A percentile compares a stretch with the other conserved stretches of the same genome.
These are phyloP conservation scores for Apium graveolens DNA, from an alignment of 129 eudicot genomes.

Conservation along the genomic window DNA sequence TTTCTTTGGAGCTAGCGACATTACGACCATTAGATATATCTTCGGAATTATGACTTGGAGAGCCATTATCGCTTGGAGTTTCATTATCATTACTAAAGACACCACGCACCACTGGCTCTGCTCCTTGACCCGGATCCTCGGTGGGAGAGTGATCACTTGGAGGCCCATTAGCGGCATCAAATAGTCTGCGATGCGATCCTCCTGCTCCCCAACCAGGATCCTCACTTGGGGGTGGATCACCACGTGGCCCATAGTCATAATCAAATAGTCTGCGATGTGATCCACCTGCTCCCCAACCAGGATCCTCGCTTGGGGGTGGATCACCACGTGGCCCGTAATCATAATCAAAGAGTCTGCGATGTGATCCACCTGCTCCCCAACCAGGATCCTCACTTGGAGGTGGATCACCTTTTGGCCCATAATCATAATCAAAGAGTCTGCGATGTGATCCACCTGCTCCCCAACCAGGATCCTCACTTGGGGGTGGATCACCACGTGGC, in stretches of 20 bases:
- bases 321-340: neutral
- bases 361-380: fast-evolving
- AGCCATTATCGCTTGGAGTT: neutral
- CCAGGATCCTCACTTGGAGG: neutral
- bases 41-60: neutral
- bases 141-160: neutral
- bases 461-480: neutral
- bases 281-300: neutral
- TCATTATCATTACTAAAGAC: neutral
- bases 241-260: no score
- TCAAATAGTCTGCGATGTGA: no score
- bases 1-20: neutral
- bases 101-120: neutral
- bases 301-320: neutral
- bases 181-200: neutral
- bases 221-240: no score
- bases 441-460: neutral
- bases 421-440: neutral
- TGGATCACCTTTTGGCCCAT: neutral
- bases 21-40: neutral
- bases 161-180: neutral
- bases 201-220: no score
- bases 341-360: neutral
- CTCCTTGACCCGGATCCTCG: neutral
- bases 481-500: neutral